Conservation (phyloP, 129 eudicot genomes). For the Saussurea involucrata region DNA sequence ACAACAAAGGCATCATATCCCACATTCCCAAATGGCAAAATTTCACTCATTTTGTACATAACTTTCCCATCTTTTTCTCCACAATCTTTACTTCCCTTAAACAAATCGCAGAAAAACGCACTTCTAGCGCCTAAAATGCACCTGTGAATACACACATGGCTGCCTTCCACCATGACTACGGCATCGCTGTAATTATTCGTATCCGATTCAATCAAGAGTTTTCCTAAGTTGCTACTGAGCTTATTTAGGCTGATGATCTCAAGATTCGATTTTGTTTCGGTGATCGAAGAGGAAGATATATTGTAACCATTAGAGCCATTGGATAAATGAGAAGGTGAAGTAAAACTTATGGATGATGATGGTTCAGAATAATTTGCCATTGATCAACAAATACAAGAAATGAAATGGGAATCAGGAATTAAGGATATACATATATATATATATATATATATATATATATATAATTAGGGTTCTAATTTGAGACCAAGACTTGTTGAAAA, state of each 20-base stretch:
- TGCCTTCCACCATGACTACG: constrained; percentile 55
- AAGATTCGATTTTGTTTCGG: constrained; percentile 36
- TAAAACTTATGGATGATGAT: constrained; percentile 59
- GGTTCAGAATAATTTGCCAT: constrained; percentile 50
- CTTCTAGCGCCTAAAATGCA: constrained; percentile 80
- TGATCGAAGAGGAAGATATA: constrained; percentile 20
- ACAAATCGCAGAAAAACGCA: constrained; percentile 45
- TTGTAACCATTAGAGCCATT: constrained; percentile 38
- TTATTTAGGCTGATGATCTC: constrained; percentile 53
- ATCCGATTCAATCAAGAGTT: constrained; percentile 38
- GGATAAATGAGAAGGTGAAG: constrained; percentile 54
- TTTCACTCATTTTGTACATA: constrained; percentile 44
- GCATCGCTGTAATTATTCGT: constrained; percentile 66
- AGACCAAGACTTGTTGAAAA: background rate
- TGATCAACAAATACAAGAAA: background rate
- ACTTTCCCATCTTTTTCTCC: constrained; percentile 35
- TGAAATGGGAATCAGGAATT: constrained; percentile 8
- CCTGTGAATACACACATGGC: constrained; percentile 50
- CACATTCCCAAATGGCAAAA: constrained; percentile 51
- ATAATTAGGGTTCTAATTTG: background rate
- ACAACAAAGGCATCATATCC: constrained; percentile 69
- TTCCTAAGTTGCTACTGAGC: constrained; percentile 53
- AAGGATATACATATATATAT: background rate
- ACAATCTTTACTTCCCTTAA: constrained; percentile 25
- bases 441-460: background rate